phyloP scores from a whole-genome alignment of 73 alveolate species.

The Paramecium sexaurelia region DNA sequence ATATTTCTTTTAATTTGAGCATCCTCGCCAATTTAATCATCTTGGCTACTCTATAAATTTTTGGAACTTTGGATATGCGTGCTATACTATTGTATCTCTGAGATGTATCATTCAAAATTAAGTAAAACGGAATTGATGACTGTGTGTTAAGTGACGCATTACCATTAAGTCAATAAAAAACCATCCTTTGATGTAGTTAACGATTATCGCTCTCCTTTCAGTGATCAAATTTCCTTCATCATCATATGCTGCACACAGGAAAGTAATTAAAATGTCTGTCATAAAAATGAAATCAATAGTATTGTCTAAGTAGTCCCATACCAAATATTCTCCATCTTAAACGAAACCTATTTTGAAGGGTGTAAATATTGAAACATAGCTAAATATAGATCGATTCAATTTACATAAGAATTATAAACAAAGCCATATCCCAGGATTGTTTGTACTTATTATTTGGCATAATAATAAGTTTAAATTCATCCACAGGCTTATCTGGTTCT shows the following conservation, averaged over 20 bases:
- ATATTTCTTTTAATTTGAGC: conserved; percentile 5
- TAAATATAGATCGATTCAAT: not conserved
- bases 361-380: not conserved
- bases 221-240: conserved; percentile 8
- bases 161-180: conserved; percentile 32
- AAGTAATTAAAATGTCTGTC: not conserved
- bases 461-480: not conserved
- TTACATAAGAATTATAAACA: conserved; percentile 1
- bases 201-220: not conserved
- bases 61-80: conserved; percentile 23
- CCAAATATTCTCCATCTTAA: not conserved
- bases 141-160: not conserved
- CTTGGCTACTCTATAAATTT: not conserved
- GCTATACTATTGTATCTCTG: conserved; percentile 28
- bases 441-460: not conserved
- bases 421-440: not conserved
- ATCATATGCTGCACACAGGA: conserved; percentile 21
- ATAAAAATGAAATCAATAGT: not conserved
- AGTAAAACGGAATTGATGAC: conserved; percentile 19
- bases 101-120: not conserved
- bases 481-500: not conserved
- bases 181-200: conserved; percentile 31
- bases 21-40: conserved; percentile 32
- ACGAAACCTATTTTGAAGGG: conserved; percentile 32
- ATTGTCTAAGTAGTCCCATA: conserved; percentile 23